These are phyloP conservation scores for Neonectria hederae DNA, from an alignment of 2,329 filamentous ascomycete species.

Conservation along the genomic window DNA sequence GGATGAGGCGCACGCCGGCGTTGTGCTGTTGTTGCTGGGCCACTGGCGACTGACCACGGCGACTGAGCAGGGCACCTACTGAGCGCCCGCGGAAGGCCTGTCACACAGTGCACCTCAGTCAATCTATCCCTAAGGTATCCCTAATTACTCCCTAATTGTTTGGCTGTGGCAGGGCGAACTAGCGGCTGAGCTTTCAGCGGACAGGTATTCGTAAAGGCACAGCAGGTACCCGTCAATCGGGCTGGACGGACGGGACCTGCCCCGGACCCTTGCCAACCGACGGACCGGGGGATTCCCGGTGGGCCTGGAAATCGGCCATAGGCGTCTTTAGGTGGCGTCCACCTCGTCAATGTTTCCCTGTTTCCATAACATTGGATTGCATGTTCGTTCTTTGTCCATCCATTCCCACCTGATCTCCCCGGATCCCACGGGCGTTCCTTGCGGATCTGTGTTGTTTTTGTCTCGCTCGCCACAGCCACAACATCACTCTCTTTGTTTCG, in stretches of 20 bases:
- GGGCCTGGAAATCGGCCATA: slow-evolving; percentile 22
- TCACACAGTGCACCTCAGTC: not conserved
- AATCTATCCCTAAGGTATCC: too few relatives aligned
- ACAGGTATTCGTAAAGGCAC: not conserved
- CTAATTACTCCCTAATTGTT: not conserved
- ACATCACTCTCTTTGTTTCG: not conserved
- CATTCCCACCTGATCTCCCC: not conserved
- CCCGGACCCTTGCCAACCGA: slow-evolving; percentile 7
- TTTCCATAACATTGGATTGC: slow-evolving; percentile 16
- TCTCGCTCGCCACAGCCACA: not conserved
- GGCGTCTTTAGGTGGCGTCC: slow-evolving; percentile 7
- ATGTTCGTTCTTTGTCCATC: not conserved
- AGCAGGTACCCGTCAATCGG: not conserved
- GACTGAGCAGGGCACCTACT: slow-evolving; percentile 6
- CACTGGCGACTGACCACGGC: not conserved
- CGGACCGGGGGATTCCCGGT: not conserved
- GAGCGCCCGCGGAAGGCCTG: not conserved
- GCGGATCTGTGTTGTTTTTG: slow-evolving; percentile 1
- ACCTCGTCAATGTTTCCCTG: slow-evolving; percentile 8
- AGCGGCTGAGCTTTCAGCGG: not conserved
- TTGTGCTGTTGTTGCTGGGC: slow-evolving; percentile 15
- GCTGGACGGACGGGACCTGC: not conserved
- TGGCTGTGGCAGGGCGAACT: not conserved
- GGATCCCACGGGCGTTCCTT: slow-evolving; percentile 3
- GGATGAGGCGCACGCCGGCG: slow-evolving; percentile 9